A percentile compares a stretch with the other conserved stretches of the same genome.
Conservation (phyloP, 1,284 basidiomycete species). For the Heterobasidion parviporum region DNA sequence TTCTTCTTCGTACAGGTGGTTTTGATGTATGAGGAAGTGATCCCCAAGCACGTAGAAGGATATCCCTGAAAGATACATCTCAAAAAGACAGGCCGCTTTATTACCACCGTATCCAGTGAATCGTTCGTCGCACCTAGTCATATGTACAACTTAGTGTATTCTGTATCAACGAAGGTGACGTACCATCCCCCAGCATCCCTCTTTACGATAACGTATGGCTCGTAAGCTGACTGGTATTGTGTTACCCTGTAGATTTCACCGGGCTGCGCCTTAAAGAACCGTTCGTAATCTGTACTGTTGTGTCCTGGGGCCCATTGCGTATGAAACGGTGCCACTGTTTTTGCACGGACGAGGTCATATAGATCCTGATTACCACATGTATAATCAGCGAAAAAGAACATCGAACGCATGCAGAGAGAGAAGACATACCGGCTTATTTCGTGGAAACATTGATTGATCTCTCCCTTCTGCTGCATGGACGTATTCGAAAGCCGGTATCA, state of each 20-base stretch:
- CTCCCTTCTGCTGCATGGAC: constrained; percentile 51
- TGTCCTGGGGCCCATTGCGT: constrained; percentile 71
- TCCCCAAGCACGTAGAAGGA: constrained; percentile 76
- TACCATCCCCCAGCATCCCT: constrained; percentile 56
- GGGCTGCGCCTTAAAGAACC: constrained; percentile 52
- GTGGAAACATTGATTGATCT: constrained; percentile 52
- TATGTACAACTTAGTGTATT: background rate
- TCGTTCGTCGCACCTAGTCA: constrained; percentile 72
- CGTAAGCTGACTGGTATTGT: constrained; percentile 72
- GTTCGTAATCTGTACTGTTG: constrained; percentile 68
- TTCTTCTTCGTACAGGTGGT: constrained; percentile 72
- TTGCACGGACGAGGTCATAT: constrained; percentile 44
- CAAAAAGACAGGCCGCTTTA: constrained; percentile 60
- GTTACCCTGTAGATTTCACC: constrained; percentile 70
- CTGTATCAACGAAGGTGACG: background rate
- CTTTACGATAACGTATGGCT: constrained; percentile 77
- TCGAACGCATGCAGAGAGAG: constrained; percentile 1
- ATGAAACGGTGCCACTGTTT: constrained; percentile 67
- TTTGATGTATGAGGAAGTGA: constrained; percentile 83
- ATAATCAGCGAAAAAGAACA: background rate
- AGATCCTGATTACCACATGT: background rate
- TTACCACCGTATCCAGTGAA: constrained; percentile 80
- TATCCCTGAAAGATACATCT: constrained; percentile 58
- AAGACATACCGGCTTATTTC: constrained; percentile 45
- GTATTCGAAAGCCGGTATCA: constrained; percentile 77